Conservation (phyloP, 345 rosid species). For the Sonneratia caseolaris region DNA sequence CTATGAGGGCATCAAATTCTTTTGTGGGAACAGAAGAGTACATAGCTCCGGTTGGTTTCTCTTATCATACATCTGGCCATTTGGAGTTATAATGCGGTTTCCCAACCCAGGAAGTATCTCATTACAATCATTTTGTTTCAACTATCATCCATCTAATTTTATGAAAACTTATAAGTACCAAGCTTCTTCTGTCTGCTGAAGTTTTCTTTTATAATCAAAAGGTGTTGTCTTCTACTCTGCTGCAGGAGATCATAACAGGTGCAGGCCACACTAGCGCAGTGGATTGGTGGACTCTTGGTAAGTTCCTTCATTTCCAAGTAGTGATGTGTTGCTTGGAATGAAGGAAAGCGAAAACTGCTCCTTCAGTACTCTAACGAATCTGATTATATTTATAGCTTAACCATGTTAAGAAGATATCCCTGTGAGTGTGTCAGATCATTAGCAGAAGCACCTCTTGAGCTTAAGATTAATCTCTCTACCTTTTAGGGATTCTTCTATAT, state of each 20-base stretch:
- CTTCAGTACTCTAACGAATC: too few species aligned
- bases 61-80: not conserved
- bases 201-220: too few species aligned
- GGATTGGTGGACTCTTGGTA: slow-evolving; percentile 99
- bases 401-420: not conserved
- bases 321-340: too few species aligned
- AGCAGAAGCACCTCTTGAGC: not conserved
- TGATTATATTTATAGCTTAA: not conserved
- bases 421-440: not conserved
- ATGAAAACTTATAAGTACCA: not conserved
- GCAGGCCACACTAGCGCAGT: slow-evolving; percentile 96
- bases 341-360: too few species aligned
- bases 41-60: slow-evolving; percentile 69
- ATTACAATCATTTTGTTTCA: not conserved
- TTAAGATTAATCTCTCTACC: not conserved
- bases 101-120: not conserved
- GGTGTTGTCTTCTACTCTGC: not conserved
- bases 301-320: slow-evolving; percentile 4
- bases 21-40: slow-evolving; percentile 98
- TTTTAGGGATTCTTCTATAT: slow-evolving; percentile 66
- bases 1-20: slow-evolving; percentile 93
- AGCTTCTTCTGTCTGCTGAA: too few species aligned
- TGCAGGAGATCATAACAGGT: slow-evolving; percentile 80
- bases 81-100: not conserved
- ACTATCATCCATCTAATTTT: not conserved